These are phyloP conservation scores for Calonectria honghensis DNA, from an alignment of 2,329 filamentous ascomycete genomes.

Conservation along the genomic window DNA sequence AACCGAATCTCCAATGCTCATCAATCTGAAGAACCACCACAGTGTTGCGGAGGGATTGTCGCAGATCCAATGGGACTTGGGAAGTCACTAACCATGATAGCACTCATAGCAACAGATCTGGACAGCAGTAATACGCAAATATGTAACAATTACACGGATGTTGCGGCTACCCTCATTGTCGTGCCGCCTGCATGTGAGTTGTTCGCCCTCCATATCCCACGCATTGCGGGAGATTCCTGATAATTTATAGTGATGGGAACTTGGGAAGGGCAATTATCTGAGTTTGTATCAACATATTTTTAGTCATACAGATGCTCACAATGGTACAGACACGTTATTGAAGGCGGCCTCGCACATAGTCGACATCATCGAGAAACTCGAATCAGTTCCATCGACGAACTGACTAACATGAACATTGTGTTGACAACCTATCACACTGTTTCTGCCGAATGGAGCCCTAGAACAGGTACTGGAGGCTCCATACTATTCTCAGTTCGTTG, in stretches of 20 bases:
- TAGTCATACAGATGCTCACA: neutral
- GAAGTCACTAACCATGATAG: slow-evolving; percentile 66
- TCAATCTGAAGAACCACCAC: slow-evolving; percentile 53
- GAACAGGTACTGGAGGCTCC: slow-evolving; percentile 13
- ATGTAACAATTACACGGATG: slow-evolving; percentile 45
- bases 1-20: slow-evolving; percentile 1
- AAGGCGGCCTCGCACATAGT: slow-evolving; percentile 48
- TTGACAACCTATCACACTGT: slow-evolving; percentile 66
- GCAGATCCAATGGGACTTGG: slow-evolving; percentile 68
- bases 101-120: slow-evolving; percentile 58
- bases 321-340: slow-evolving; percentile 50
- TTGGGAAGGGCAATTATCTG: slow-evolving; percentile 61
- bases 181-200: slow-evolving; percentile 62
- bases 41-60: slow-evolving; percentile 64
- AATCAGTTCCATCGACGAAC: slow-evolving; percentile 34
- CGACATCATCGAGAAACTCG: slow-evolving; percentile 58
- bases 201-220: neutral
- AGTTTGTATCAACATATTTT: slow-evolving; percentile 32
- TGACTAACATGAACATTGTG: slow-evolving; percentile 54
- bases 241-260: slow-evolving; percentile 59
- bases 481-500: slow-evolving; percentile 60
- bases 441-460: slow-evolving; percentile 59
- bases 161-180: slow-evolving; percentile 58
- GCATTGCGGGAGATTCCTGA: slow-evolving; percentile 22
- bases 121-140: neutral